Conservation (phyloP, 2,329 filamentous ascomycete species). For the Westerdykella ornata region DNA sequence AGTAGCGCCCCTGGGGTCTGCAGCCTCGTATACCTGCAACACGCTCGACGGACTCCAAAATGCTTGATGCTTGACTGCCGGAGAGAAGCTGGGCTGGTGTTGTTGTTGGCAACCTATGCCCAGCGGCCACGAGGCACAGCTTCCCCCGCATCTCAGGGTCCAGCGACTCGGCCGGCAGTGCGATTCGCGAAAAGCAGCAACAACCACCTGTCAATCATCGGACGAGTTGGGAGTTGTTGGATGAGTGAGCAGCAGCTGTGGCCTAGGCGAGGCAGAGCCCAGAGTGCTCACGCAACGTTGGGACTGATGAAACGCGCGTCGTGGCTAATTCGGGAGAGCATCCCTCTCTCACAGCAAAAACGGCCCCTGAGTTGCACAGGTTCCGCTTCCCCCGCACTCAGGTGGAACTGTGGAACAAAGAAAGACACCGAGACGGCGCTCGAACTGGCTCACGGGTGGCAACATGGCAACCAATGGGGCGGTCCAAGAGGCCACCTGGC, state of each 20-base stretch:
- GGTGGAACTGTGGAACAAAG: no score
- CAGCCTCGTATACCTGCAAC: background rate
- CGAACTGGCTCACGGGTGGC: no score
- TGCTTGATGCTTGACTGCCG: no score
- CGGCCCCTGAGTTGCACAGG: slow-evolving; percentile 22
- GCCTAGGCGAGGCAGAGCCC: no score
- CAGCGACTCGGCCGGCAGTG: background rate
- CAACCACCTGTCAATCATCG: no score
- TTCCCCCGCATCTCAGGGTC: background rate
- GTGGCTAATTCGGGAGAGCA: slow-evolving; percentile 17
- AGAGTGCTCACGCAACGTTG: background rate
- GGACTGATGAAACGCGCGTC: slow-evolving; percentile 22
- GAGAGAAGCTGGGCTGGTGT: background rate
- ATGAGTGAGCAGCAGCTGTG: background rate
- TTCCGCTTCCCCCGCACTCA: no score
- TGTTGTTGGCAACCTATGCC: background rate
- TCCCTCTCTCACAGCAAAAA: slow-evolving; percentile 5
- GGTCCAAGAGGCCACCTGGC: no score
- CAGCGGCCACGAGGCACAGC: background rate
- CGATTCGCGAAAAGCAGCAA: no score
- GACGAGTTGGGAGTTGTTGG: no score
- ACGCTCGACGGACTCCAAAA: background rate
- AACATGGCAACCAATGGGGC: no score
- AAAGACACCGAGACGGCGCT: no score
- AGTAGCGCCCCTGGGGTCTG: background rate